These are phyloP conservation scores for Tetrahymena borealis DNA, from an alignment of 73 alveolate genomes.

Conservation along the genomic window DNA sequence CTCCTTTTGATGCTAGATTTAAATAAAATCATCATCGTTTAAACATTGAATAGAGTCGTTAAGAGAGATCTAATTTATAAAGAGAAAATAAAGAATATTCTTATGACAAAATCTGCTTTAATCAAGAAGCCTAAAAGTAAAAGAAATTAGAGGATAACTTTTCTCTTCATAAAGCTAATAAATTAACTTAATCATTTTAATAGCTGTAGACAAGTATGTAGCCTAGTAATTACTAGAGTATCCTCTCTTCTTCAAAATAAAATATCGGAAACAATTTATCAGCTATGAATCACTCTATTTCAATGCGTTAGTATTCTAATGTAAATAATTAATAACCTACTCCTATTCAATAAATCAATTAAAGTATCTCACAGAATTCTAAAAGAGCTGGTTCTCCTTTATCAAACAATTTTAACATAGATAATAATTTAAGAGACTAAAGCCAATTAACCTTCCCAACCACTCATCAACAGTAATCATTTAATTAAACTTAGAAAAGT, in stretches of 20 bases:
- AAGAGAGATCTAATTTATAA: neutral
- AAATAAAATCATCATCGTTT: neutral
- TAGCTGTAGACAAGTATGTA: neutral
- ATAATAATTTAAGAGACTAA: neutral
- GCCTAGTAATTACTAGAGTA: neutral
- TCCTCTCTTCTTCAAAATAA: neutral
- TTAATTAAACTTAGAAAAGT: neutral
- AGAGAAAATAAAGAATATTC: neutral
- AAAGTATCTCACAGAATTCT: neutral
- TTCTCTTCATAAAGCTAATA: neutral
- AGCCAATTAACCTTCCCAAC: neutral
- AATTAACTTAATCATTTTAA: neutral
- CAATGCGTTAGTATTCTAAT: neutral
- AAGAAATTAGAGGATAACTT: neutral
- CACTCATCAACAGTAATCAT: neutral
- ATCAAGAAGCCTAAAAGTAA: neutral
- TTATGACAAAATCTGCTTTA: neutral
- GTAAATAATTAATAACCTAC: neutral
- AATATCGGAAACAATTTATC: neutral
- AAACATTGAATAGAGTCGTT: neutral
- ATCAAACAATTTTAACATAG: neutral
- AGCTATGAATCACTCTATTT: neutral
- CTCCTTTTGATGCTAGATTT: constrained; percentile 49
- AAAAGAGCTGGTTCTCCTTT: neutral
- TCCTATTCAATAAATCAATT: neutral